A percentile compares a stretch with the other conserved stretches of the same genome.
Conservation (phyloP, 108 stramenopile species). For the Cyclotella kingstonii region DNA sequence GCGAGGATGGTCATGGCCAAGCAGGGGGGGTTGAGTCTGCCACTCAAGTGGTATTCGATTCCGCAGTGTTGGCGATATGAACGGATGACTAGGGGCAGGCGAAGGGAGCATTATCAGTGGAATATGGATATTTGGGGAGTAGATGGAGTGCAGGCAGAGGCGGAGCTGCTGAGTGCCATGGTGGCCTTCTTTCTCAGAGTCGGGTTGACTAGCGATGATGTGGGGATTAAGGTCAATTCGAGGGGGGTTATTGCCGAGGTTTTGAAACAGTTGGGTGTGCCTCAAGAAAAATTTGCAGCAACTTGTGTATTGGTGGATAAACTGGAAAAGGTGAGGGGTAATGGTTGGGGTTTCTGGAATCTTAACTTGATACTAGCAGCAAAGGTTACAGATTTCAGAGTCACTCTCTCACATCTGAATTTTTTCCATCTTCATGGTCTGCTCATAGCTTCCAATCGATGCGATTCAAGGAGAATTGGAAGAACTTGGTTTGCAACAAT, state of each 20-base stretch:
- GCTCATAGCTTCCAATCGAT: constrained; percentile 83
- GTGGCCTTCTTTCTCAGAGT: constrained; percentile 86
- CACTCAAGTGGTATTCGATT: constrained; percentile 95
- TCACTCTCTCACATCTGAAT: too few species aligned
- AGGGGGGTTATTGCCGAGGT: constrained; percentile 90
- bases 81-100: constrained; percentile 95
- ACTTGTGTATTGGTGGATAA: constrained; percentile 98
- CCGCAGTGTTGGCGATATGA: constrained; percentile 98
- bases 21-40: constrained; percentile 83
- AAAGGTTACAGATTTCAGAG: too few species aligned
- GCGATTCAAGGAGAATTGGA: constrained; percentile 89
- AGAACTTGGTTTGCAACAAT: constrained; percentile 79
- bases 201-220: constrained; percentile 87
- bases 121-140: constrained; percentile 95
- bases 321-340: constrained; percentile 84
- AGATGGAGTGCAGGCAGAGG: constrained; percentile 89
- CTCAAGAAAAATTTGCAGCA: constrained; percentile 90
- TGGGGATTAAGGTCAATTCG: constrained; percentile 96
- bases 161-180: constrained; percentile 92
- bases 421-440: background rate
- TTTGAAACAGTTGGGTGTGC: constrained; percentile 84
- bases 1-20: constrained; percentile 98
- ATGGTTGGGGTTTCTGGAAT: too few species aligned
- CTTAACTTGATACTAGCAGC: too few species aligned
- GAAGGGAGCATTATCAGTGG: constrained; percentile 99